phyloP scores from a whole-genome alignment of 345 rosid species.

The Salix caprea region DNA sequence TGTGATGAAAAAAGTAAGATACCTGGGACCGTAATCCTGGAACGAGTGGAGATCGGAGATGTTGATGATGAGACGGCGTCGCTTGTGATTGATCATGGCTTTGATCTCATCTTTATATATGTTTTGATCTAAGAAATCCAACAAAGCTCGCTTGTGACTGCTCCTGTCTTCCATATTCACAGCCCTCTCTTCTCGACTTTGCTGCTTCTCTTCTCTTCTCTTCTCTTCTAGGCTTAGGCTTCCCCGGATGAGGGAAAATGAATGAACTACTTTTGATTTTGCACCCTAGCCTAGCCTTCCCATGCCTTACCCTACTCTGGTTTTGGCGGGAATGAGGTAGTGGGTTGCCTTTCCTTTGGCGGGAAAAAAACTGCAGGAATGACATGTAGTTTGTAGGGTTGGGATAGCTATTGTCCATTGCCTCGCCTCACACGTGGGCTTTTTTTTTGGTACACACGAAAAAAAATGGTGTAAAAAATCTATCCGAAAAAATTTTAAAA shows the following conservation, averaged over 20 bases:
- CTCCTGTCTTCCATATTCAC: constrained; percentile 52
- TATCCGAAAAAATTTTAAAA: too few relatives aligned
- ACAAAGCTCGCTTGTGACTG: constrained; percentile 78
- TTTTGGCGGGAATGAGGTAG: constrained; percentile 34
- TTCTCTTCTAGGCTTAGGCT: background rate
- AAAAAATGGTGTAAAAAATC: too few relatives aligned
- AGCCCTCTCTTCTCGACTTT: background rate
- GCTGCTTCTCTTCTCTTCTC: background rate
- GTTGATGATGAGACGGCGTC: constrained; percentile 87
- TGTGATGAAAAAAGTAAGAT: background rate
- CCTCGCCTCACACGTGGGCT: background rate
- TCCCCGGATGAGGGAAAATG: background rate
- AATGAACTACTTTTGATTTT: background rate
- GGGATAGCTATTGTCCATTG: background rate
- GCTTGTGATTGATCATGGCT: constrained; percentile 77
- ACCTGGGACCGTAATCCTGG: constrained; percentile 72
- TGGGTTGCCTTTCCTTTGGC: constrained; percentile 26
- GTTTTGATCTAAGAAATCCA: constrained; percentile 66
- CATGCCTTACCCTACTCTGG: background rate
- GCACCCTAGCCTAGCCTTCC: background rate
- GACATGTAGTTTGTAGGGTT: background rate
- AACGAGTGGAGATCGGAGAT: constrained; percentile 78
- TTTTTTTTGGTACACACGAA: background rate
- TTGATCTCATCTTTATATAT: constrained; percentile 75
- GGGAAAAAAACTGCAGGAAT: constrained; percentile 17